A percentile compares a stretch with the other conserved stretches of the same genome.
Evolutionary conservation across 202 grass and related monocot genomes (phyloP).

Genomic region (Panicum hallii): DNA sequence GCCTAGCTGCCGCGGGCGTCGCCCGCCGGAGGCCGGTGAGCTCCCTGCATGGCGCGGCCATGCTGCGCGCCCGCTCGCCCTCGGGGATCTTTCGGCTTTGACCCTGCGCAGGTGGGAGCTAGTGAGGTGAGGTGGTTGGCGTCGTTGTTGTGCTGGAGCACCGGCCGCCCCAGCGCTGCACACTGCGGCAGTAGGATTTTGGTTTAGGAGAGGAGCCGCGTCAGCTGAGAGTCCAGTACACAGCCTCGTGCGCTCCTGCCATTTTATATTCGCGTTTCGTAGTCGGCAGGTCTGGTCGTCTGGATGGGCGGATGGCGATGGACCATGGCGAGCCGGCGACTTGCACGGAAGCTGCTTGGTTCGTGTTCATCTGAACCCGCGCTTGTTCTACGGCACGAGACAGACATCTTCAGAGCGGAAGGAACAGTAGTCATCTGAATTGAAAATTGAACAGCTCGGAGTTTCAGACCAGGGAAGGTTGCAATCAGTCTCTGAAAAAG

Average conservation of each 20-base stretch:
- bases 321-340: neutral
- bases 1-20: neutral
- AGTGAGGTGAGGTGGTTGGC: conserved; percentile 36
- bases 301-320: neutral
- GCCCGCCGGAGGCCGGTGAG: conserved; percentile 31
- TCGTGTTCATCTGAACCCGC: conserved; percentile 15
- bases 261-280: conserved; percentile 30
- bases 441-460: too few relatives aligned
- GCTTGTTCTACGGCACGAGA: neutral
- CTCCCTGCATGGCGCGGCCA: conserved; percentile 63
- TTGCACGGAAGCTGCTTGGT: neutral
- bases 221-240: neutral
- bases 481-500: neutral
- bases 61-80: neutral
- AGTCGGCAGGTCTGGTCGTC: neutral
- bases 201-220: neutral
- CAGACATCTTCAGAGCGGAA: neutral
- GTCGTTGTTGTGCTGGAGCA: neutral
- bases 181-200: neutral
- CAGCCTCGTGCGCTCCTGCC: neutral
- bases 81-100: conserved; percentile 12
- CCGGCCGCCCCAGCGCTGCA: neutral
- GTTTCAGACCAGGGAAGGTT: neutral
- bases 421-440: neutral
- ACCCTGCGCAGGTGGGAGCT: neutral